These are phyloP conservation scores for Trametes sp. DNA, from an alignment of 1,284 basidiomycete species.

Conservation along the genomic window DNA sequence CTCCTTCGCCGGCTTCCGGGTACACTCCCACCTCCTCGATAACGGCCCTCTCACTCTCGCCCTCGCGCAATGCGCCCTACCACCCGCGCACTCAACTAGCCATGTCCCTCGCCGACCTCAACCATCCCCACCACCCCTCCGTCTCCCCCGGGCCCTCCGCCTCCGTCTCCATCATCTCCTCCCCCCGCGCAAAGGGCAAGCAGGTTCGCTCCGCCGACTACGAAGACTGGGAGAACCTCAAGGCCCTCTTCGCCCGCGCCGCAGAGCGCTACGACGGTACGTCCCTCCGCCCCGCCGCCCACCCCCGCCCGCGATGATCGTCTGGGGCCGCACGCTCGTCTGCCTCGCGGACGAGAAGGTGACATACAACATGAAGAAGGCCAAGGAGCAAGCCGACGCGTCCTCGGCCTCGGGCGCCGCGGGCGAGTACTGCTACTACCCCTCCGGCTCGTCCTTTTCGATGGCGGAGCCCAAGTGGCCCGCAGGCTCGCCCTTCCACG, in stretches of 20 bases:
- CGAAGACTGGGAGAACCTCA: conserved; percentile 71
- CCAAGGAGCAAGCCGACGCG: conserved; percentile 23
- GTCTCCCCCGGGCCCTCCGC: conserved; percentile 15
- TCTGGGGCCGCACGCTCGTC: conserved; percentile 69
- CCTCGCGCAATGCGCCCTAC: conserved; percentile 11
- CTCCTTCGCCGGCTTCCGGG: conserved; percentile 29
- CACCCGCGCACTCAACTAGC: conserved; percentile 6
- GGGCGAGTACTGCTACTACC: conserved; percentile 29
- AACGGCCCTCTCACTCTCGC: conserved; percentile 18
- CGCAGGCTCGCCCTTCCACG: conserved; percentile 58
- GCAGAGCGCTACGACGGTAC: conserved; percentile 65
- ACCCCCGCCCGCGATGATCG: conserved; percentile 58
- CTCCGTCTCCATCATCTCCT: conserved; percentile 16
- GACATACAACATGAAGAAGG: conserved; percentile 29
- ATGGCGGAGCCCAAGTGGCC: conserved; percentile 58
- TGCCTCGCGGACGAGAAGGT: conserved; percentile 60
- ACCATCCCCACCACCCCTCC: conserved; percentile 1
- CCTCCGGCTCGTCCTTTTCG: conserved; percentile 32
- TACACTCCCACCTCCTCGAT: conserved; percentile 26
- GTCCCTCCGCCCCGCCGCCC: conserved; percentile 33
- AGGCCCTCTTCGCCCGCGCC: conserved; percentile 64
- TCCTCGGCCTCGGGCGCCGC: conserved; percentile 4
- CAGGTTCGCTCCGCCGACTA: conserved; percentile 43
- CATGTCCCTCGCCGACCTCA: conserved; percentile 9
- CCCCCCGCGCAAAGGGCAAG: conserved; percentile 22